These are phyloP conservation scores for Pestalotiopsis fici DNA, from an alignment of 2,329 filamentous ascomycete species.

Conservation along the genomic window DNA sequence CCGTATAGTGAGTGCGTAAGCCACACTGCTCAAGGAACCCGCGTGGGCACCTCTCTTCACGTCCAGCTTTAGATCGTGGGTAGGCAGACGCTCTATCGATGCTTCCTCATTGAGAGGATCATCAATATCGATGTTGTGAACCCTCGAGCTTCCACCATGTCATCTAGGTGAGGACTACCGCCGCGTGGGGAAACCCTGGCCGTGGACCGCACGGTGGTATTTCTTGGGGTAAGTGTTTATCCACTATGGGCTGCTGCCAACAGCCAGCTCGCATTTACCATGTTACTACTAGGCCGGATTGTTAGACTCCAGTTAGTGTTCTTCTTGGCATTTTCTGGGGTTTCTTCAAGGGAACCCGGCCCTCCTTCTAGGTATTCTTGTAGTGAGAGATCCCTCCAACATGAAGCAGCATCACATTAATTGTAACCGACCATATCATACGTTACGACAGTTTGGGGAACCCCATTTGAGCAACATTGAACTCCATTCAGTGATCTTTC, in stretches of 20 bases:
- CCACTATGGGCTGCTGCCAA: background rate
- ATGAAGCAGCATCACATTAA: background rate
- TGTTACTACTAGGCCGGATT: background rate
- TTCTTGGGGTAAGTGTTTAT: background rate
- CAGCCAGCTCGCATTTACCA: background rate
- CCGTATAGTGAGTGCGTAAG: background rate
- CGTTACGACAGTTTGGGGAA: background rate
- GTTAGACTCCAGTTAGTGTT: background rate
- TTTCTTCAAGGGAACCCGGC: background rate
- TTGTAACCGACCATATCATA: background rate
- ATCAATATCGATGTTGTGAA: conserved; percentile 12
- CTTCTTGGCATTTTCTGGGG: background rate
- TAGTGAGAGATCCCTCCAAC: background rate
- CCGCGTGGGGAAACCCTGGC: background rate
- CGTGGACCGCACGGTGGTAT: background rate
- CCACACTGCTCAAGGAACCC: background rate
- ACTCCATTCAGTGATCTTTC: background rate
- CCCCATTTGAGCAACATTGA: background rate
- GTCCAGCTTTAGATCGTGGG: background rate
- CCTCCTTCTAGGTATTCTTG: background rate
- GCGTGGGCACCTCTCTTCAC: background rate
- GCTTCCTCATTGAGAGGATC: conserved; percentile 1
- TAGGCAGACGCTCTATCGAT: background rate
- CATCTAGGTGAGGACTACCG: background rate
- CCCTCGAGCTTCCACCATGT: conserved; percentile 6